phyloP scores from a whole-genome alignment of 2,329 filamentous ascomycete genomes.

The Trichoderma sp. region DNA sequence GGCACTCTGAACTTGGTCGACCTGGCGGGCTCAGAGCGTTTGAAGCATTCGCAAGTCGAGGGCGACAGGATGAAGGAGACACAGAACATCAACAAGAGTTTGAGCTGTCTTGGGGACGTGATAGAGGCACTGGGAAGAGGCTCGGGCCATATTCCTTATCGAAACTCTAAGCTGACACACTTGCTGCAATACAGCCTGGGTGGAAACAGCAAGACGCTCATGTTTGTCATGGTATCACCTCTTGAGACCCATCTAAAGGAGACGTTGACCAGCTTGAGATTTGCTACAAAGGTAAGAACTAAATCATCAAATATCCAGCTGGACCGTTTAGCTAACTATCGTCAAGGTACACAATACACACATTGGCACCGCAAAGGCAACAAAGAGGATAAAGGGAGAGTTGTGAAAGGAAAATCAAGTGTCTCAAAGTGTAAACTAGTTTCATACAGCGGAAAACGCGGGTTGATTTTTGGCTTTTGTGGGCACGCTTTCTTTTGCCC shows the following conservation, averaged over 20 bases:
- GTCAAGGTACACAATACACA: slow-evolving; percentile 80
- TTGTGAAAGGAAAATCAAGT: slow-evolving; percentile 35
- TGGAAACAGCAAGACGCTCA: slow-evolving; percentile 95
- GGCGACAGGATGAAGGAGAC: slow-evolving; percentile 91
- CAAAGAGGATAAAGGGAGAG: slow-evolving; percentile 59
- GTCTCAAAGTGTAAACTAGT: not conserved
- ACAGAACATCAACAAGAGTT: slow-evolving; percentile 94
- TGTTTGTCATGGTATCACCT: slow-evolving; percentile 98
- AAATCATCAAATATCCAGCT: slow-evolving; percentile 33
- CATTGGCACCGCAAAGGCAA: slow-evolving; percentile 84
- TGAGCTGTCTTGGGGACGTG: slow-evolving; percentile 91
- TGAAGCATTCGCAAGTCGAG: slow-evolving; percentile 84
- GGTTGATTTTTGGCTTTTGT: slow-evolving; percentile 5
- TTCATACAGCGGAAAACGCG: slow-evolving; percentile 9
- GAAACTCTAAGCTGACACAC: slow-evolving; percentile 96
- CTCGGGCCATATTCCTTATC: slow-evolving; percentile 84
- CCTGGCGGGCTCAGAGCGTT: slow-evolving; percentile 86
- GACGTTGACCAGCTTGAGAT: slow-evolving; percentile 91
- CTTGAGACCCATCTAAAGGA: slow-evolving; percentile 88
- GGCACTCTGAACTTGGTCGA: slow-evolving; percentile 96
- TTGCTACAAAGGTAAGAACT: slow-evolving; percentile 79
- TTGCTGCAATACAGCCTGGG: slow-evolving; percentile 92
- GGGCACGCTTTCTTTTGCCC: not conserved
- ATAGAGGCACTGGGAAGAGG: slow-evolving; percentile 89
- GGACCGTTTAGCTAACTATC: slow-evolving; percentile 25